These are phyloP conservation scores for Spergularia marina DNA, from an alignment of 148 eudicot species.

Conservation along the genomic window DNA sequence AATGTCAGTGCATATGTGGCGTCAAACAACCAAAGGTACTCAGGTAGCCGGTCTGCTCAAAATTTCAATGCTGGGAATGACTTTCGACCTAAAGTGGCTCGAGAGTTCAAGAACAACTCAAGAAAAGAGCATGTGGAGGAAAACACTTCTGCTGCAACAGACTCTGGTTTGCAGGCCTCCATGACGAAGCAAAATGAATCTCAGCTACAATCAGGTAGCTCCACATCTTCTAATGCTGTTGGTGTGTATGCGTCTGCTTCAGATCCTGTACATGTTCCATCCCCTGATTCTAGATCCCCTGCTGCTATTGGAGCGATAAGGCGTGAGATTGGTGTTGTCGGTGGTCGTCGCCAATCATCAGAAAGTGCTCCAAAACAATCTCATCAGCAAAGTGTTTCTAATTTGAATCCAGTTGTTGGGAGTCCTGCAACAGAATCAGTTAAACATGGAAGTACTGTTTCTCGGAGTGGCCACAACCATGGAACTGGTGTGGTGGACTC, in stretches of 20 bases:
- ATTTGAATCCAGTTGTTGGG: slow-evolving; percentile 39
- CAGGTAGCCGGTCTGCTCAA: slow-evolving; percentile 30
- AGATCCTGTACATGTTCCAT: slow-evolving; percentile 96
- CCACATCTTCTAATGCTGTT: slow-evolving; percentile 50
- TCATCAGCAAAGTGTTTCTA: slow-evolving; percentile 42
- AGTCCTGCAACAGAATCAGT: slow-evolving; percentile 42
- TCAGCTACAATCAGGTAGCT: slow-evolving; percentile 30
- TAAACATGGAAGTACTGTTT: slow-evolving; percentile 31
- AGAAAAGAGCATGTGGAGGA: slow-evolving; percentile 39
- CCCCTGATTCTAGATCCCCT: slow-evolving; percentile 63
- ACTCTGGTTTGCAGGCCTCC: slow-evolving; percentile 36
- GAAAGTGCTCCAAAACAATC: slow-evolving; percentile 49
- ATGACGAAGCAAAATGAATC: slow-evolving; percentile 39
- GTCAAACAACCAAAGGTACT: slow-evolving; percentile 43
- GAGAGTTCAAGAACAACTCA: slow-evolving; percentile 28
- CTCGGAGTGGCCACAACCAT: slow-evolving; percentile 47
- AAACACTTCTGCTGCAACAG: slow-evolving; percentile 29
- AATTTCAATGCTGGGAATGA: slow-evolving; percentile 33
- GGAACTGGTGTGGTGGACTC: slow-evolving; percentile 48
- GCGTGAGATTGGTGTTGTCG: slow-evolving; percentile 89
- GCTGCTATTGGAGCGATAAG: slow-evolving; percentile 69
- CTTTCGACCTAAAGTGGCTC: slow-evolving; percentile 37
- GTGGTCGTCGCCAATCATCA: slow-evolving; percentile 63
- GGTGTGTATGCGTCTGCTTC: slow-evolving; percentile 86
- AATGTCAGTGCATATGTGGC: slow-evolving; percentile 38